Evolutionary conservation across 129 eudicot species (phyloP), one percentile per base, ranked within the genome.

Genomic region (Solidago caesia): DNA sequence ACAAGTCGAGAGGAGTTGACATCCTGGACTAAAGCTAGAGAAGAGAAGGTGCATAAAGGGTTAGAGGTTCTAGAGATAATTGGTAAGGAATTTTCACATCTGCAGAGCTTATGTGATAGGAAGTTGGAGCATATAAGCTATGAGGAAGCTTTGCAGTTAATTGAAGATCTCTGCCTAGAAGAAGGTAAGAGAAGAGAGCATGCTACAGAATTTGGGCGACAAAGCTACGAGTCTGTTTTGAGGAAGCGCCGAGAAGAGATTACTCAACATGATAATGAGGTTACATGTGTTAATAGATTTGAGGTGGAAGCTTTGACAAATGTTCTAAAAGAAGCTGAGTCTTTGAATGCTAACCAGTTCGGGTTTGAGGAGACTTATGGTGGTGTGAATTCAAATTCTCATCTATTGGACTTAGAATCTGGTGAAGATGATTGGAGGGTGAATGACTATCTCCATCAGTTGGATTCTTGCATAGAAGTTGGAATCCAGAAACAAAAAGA

Each of bases 401-500:
- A 86, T 85, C 51, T 82, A 6, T 62, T 68, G 68, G 91, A 90
- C 82, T 63, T 91, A 66, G 99, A 88, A 82, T 72, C 90, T 5
- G 96, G 93, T 67, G 90, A 87, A 80, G 90, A 88, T 16, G 87
- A 94, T 65, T 85, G 99, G 96, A 88, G 82, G 68, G 75, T 74
- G 15, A 88, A 87, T 83, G 96, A 94, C 65, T 81, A 80, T 73
- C 67, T 87, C 72, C 87, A 87, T 77, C 90, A 87, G 77, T 77
- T 83, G 70, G 96, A 95, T 81, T 80, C 96, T 75, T 85, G 90
- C 77, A 78, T 91, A 26, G 92, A 85, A 81, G 84, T 78, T 75
- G 86, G 91, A 71, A 83, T 95, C 66, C 99, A 89, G 82, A 89
- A 93, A 79, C 97, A 84, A 87, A 95, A 89, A 76, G 96, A 95